Percentiles rank a stretch among this genome's conserved stretches.
Conservation (phyloP, 805 yeast genomes). For the Teunomyces atbi region DNA sequence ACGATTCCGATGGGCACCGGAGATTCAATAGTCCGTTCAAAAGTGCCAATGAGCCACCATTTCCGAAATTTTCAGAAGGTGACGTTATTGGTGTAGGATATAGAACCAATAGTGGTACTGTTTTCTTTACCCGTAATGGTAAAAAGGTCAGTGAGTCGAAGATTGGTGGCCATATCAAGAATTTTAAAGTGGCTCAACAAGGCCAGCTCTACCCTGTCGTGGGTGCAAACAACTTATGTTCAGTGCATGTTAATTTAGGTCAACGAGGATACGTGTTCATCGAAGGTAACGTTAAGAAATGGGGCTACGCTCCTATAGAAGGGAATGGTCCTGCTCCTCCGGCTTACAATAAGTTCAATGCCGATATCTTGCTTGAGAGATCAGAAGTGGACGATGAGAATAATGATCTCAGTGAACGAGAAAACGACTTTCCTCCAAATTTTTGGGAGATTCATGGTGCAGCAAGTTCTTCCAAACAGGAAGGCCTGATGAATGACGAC, state of each 20-base stretch:
- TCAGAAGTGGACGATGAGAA: constrained; percentile 48
- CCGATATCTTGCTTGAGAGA: constrained; percentile 74
- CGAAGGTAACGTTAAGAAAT: constrained; percentile 89
- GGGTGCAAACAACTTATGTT: constrained; percentile 81
- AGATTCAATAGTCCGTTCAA: constrained; percentile 76
- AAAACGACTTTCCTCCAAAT: constrained; percentile 55
- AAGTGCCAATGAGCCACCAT: constrained; percentile 44
- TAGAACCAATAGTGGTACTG: constrained; percentile 75
- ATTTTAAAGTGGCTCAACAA: constrained; percentile 52
- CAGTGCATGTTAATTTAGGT: constrained; percentile 86
- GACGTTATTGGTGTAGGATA: constrained; percentile 95
- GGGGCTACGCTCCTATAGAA: constrained; percentile 92
- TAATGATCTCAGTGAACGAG: constrained; percentile 40
- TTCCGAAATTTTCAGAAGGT: constrained; percentile 68
- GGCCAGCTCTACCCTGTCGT: constrained; percentile 77
- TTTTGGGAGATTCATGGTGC: constrained; percentile 44
- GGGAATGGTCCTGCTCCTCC: constrained; percentile 95
- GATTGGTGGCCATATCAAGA: constrained; percentile 74
- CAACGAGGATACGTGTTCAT: constrained; percentile 86
- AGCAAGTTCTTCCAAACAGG: constrained; percentile 9
- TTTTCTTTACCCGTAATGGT: constrained; percentile 94
- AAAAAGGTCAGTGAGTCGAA: constrained; percentile 80
- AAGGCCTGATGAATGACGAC: background rate
- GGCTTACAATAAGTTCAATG: constrained; percentile 75
- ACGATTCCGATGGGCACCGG: constrained; percentile 81